Percentiles rank a stretch among this genome's conserved stretches.
phyloP scores from a whole-genome alignment of 2,329 filamentous ascomycete genomes.

The Botrytis pseudocinerea region DNA sequence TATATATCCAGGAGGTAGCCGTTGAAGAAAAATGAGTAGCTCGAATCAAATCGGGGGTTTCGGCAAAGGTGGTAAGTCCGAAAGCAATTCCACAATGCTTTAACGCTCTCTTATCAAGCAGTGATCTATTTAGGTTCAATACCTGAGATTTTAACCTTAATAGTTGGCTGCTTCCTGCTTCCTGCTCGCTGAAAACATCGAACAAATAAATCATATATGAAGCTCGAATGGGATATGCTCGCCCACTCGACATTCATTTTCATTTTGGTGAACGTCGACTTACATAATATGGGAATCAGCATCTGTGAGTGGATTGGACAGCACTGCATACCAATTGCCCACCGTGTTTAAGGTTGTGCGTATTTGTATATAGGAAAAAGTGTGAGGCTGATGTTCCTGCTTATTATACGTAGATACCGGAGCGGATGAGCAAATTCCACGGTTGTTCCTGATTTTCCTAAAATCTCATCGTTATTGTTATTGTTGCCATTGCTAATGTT shows the following conservation, averaged over 20 bases:
- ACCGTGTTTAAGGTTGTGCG: neutral
- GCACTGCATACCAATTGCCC: neutral
- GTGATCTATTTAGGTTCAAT: neutral
- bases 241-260: too few relatives aligned
- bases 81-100: neutral
- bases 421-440: neutral
- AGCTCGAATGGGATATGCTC: too few relatives aligned
- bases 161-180: neutral
- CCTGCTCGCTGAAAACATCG: neutral
- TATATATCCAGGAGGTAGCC: neutral
- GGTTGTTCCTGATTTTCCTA: neutral
- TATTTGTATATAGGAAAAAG: neutral
- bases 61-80: neutral
- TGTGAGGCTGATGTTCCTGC: neutral
- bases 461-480: neutral
- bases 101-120: neutral
- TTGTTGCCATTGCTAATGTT: too few relatives aligned
- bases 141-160: neutral
- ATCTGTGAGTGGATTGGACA: too few relatives aligned
- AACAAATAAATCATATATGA: too few relatives aligned
- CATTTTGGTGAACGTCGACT: too few relatives aligned
- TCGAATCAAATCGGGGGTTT: neutral
- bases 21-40: neutral
- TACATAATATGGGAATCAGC: too few relatives aligned
- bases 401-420: too few relatives aligned